Evolutionary conservation across 495 filamentous ascomycete genomes (phyloP).

Genomic region (Apiosordaria backusii): DNA sequence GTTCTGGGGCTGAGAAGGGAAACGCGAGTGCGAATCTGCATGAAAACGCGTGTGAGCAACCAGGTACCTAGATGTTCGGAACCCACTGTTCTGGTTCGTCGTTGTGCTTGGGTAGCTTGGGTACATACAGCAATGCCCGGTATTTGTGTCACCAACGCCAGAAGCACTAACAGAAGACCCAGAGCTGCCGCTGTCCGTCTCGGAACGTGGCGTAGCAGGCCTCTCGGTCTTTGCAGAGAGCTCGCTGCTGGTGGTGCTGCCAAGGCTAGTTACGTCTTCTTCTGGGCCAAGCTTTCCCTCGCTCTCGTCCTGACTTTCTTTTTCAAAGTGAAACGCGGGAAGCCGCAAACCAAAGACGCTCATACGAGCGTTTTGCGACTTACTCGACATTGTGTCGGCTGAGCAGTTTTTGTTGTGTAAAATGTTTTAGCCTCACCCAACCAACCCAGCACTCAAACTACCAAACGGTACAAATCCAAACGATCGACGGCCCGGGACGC

Average conservation of each 20-base stretch:
- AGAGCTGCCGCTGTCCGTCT: neutral
- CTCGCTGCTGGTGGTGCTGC: neutral
- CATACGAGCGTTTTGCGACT: conserved; percentile 20
- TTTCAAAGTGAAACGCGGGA: conserved; percentile 7
- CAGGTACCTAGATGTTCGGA: neutral
- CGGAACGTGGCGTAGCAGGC: conserved; percentile 2
- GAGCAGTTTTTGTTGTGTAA: conserved; percentile 4
- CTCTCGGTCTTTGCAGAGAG: neutral
- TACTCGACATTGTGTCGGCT: conserved; percentile 27
- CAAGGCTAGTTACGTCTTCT: neutral
- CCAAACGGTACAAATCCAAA: neutral
- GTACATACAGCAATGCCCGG: neutral
- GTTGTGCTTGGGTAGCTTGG: neutral
- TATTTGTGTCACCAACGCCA: neutral
- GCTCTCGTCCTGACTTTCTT: neutral
- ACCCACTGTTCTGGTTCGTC: neutral
- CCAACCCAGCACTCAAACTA: neutral
- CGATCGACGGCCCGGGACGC: conserved; percentile 1
- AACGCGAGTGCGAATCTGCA: conserved; percentile 9
- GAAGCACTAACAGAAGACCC: neutral
- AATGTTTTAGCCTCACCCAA: conserved; percentile 13
- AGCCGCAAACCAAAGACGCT: conserved; percentile 14
- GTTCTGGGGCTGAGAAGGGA: conserved; percentile 11
- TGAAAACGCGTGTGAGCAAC: neutral
- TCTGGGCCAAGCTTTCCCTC: too few relatives aligned